phyloP scores from a whole-genome alignment of 2,329 filamentous ascomycete species.

The Aspergillus udagawae region DNA sequence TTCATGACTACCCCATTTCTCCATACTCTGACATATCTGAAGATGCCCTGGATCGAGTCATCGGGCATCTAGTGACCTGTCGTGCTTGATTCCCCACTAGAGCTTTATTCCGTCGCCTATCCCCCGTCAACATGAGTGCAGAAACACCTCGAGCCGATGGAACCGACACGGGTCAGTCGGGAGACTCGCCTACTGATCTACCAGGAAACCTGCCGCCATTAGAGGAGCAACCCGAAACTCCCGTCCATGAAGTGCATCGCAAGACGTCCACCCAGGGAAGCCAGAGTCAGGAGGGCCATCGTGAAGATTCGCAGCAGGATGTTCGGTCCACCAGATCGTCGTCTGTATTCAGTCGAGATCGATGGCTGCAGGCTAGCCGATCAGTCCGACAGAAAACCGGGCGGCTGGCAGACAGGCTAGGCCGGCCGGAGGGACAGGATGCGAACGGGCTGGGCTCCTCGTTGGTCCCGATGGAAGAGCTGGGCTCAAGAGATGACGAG shows the following conservation, averaged over 20 bases:
- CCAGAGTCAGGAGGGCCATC: not conserved
- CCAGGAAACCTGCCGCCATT: not conserved
- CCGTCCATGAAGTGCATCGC: not conserved
- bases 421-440: not conserved
- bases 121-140: not conserved
- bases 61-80: not conserved
- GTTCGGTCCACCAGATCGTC: not conserved
- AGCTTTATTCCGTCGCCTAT: not conserved
- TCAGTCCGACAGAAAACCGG: slow-evolving; percentile 2
- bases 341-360: slow-evolving; percentile 1
- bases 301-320: not conserved
- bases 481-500: slow-evolving; percentile 7
- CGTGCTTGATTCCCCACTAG: not conserved
- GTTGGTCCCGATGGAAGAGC: slow-evolving; percentile 2
- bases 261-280: not conserved
- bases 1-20: not conserved
- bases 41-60: not conserved
- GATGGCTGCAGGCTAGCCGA: slow-evolving; percentile 1
- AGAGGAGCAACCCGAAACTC: not conserved
- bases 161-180: not conserved
- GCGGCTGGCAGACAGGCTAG: slow-evolving; percentile 2
- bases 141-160: not conserved
- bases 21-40: not conserved
- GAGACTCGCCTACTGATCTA: not conserved
- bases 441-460: slow-evolving; percentile 3